phyloP scores from a whole-genome alignment of 2,329 filamentous ascomycete species.

The Dryadomyces sulphureus region DNA sequence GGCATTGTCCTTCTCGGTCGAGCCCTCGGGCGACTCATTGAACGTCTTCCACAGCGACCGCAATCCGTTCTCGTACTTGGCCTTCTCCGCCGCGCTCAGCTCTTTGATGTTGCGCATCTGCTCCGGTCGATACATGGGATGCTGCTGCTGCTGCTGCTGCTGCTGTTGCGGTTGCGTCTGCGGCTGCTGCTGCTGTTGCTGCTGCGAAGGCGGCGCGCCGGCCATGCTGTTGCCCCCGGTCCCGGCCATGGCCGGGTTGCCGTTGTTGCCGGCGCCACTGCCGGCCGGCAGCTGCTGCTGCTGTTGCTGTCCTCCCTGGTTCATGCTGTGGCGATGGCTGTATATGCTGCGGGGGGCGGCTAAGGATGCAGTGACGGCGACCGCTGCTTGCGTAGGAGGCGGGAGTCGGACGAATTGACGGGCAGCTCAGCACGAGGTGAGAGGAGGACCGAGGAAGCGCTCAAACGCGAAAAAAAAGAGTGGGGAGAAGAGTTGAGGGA shows the following conservation, averaged over 20 bases:
- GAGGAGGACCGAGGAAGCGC: no score
- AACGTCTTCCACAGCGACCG: slow-evolving; percentile 37
- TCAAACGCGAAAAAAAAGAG: no score
- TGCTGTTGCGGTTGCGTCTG: slow-evolving; percentile 1
- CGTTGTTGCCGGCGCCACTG: slow-evolving; percentile 3
- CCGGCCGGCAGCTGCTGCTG: slow-evolving; percentile 4
- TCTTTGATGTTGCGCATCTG: slow-evolving; percentile 35
- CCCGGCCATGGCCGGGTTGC: slow-evolving; percentile 7
- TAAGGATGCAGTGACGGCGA: no score
- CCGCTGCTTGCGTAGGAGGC: no score
- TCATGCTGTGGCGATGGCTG: slow-evolving; percentile 1
- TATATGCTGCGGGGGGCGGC: no score
- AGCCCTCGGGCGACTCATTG: slow-evolving; percentile 30
- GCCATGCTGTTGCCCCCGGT: background rate
- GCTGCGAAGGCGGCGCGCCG: background rate
- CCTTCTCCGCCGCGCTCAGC: slow-evolving; percentile 38
- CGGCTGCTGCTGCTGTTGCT: background rate
- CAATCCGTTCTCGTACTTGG: slow-evolving; percentile 44
- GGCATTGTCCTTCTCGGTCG: slow-evolving; percentile 32
- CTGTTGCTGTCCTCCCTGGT: slow-evolving; percentile 6
- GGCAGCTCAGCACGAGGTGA: no score
- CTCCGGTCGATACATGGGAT: slow-evolving; percentile 31
- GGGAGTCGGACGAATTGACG: no score
- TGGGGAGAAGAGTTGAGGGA: no score
- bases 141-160: slow-evolving; percentile 6